A percentile compares a stretch with the other conserved stretches of the same genome.
phyloP scores from a whole-genome alignment of 2,329 filamentous ascomycete species.

The Ophiostoma piceae region DNA sequence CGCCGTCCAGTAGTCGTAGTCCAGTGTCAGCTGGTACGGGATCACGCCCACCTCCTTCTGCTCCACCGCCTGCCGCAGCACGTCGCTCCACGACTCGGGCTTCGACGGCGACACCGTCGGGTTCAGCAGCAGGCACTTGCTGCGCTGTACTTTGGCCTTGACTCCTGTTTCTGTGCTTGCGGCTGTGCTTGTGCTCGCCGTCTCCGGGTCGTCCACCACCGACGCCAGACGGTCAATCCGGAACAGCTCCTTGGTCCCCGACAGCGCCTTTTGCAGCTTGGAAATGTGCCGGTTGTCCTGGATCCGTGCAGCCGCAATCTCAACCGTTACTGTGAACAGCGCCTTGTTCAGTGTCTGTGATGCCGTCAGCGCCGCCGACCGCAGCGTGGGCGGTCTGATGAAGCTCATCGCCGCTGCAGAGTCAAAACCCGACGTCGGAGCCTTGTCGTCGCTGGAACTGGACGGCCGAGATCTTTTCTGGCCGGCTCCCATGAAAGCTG shows the following conservation, averaged over 20 bases:
- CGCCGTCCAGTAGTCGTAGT: conserved; percentile 84
- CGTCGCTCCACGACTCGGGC: conserved; percentile 69
- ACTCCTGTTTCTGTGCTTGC: conserved; percentile 32
- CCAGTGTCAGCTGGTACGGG: conserved; percentile 68
- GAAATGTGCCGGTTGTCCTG: conserved; percentile 70
- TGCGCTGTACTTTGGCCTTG: conserved; percentile 21
- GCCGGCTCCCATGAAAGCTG: conserved; percentile 21
- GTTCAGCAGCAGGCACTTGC: conserved; percentile 57
- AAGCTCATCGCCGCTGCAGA: conserved; percentile 42
- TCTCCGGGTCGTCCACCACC: conserved; percentile 59
- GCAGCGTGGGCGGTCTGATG: conserved; percentile 75
- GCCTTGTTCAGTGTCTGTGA: conserved; percentile 62
- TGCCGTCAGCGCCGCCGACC: conserved; percentile 57
- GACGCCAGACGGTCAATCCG: conserved; percentile 57
- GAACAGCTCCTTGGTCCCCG: conserved; percentile 62
- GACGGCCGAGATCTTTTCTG: conserved; percentile 26
- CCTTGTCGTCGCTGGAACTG: conserved; percentile 22
- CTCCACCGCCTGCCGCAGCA: conserved; percentile 61
- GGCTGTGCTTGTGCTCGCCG: conserved; percentile 29
- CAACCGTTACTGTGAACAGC: conserved; percentile 72
- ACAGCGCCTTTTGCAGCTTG: conserved; percentile 61
- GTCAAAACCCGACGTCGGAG: background rate
- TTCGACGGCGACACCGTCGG: conserved; percentile 53
- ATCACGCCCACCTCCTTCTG: conserved; percentile 66
- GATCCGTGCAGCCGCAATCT: conserved; percentile 72